Evolutionary conservation across 805 yeast species (phyloP), one percentile per base, ranked within the genome.

Genomic region (Metschnikowia anglica): DNA sequence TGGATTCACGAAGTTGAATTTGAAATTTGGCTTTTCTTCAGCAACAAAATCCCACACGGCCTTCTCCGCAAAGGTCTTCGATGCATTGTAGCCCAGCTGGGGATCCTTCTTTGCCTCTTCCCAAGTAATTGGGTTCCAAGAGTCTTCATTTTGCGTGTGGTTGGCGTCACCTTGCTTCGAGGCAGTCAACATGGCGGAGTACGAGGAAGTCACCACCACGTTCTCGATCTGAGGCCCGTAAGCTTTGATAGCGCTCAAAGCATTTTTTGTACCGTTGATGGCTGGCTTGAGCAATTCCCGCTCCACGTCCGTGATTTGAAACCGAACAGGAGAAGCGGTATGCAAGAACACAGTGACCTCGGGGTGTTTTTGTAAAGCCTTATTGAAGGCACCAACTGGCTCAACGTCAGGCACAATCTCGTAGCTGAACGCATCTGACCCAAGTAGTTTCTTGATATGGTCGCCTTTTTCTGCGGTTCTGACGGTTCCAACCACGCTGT

Each of bases 91-190:
- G 6, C 29, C 29, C 29, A 27, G 29, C 29, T 27, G 29, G 15
- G 68, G 61, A 48, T 73, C 70, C 7, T 33, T 32, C 39, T 71
- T 68, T 17, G 46, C 39, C 29, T 40, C 46, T 21, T 53, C 58
- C 53, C 48, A 46, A 13, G 52, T 41, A 37, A 50, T 43, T 6
- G 37, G 39, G 39, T 48, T 47, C 55, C 55, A 52, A 17, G 44
- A 15, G 5, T 39, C 37, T 38, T 55, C 59, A 38, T 30, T 45
- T 26, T 29, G 17, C 5, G 33, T 31, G 25, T 24, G 28, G 19
- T 34, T 21, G 5, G 52, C 46, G 35, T 54, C 51, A 6, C 29
- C 29, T 12, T 27, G 29, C 13, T 27, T 27, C 29, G 29, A 27
- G 29, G 29, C 29, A 27, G 12, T 27, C 29, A 27, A 9, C 13